Evolutionary conservation across 176 grass and related monocot genomes (phyloP), one percentile per base, ranked within the genome.

Genomic region (Cocos nucifera): DNA sequence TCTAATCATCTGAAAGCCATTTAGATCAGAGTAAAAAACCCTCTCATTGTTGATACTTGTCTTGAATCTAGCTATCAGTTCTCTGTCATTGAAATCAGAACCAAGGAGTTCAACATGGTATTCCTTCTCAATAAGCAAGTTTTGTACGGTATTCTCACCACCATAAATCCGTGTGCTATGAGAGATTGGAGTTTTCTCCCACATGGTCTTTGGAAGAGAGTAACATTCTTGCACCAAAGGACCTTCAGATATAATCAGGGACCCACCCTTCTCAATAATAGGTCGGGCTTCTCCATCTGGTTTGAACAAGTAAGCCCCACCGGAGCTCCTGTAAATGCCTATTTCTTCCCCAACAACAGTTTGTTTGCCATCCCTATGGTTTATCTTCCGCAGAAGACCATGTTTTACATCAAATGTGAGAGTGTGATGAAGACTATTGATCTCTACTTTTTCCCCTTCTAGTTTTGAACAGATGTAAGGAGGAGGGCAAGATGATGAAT

Each of bases 301-400:
- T 77, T 98, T 98, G 62, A 98, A 98, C 57, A 98, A 75, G 70
- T 98, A 98, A 62, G 93, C 93, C 64, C 93, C 93, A 58, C 93
- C 87, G 60, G 51, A 73, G 61, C 93, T 98, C 55, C 66, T 80
- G 72, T 98, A 98, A 78, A 98, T 85, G 49, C 80, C 80, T 62
- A 98, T 83, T 67, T 98, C 87, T 91, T 98, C 93, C 58, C 80
- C 81, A 57, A 91, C 77, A 18, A 73, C 63, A 55, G 84, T 88
- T 70, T 80, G 63, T 15, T 73, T 62, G n/a, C 78, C 84, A 72
- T 85, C 69, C 59, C 69, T 87, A 57, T 75, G 78, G 19, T 3
- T 82, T 57, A 82, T 65, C 75, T 74, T 77, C 76, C 86, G 79
- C 48, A 98, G 84, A 22, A 92, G 84, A 30, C 93, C 93, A 64